Evolutionary conservation across 208 protist species (phyloP).

Genomic region (Leishmania amazonensis): DNA sequence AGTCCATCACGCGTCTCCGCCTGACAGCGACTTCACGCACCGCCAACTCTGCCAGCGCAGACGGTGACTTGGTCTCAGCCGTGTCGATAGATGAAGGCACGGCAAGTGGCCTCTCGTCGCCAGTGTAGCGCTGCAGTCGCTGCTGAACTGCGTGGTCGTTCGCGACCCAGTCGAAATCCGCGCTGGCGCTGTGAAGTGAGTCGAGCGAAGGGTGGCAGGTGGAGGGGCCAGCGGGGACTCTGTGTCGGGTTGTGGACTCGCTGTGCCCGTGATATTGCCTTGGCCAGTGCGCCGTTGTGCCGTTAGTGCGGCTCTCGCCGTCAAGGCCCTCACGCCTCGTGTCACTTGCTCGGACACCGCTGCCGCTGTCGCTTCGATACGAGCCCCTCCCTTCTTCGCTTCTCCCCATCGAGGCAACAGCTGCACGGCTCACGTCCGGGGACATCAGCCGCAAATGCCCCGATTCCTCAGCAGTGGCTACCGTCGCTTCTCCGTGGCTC

Average conservation of each 20-base stretch:
- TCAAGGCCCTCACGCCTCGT: background rate
- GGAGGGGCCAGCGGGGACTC: background rate
- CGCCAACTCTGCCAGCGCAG: background rate
- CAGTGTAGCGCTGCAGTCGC: background rate
- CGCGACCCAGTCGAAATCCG: constrained; percentile 12
- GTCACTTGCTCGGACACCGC: background rate
- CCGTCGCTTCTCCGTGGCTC: background rate
- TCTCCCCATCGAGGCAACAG: background rate
- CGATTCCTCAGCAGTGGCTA: background rate
- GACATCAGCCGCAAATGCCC: background rate
- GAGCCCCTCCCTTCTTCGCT: background rate
- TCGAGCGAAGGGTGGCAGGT: background rate
- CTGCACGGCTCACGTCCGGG: background rate
- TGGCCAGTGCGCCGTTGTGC: background rate
- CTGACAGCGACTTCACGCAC: background rate
- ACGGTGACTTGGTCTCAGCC: background rate
- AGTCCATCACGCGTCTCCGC: background rate
- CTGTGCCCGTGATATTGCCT: background rate
- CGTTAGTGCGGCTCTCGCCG: background rate
- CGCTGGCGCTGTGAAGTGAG: constrained; percentile 10
- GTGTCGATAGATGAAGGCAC: background rate
- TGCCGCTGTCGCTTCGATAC: background rate
- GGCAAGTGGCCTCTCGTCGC: background rate
- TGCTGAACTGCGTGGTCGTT: constrained; percentile 14
- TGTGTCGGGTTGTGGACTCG: background rate